Evolutionary conservation across 345 rosid genomes (phyloP).

Genomic region (Salix caprea): DNA sequence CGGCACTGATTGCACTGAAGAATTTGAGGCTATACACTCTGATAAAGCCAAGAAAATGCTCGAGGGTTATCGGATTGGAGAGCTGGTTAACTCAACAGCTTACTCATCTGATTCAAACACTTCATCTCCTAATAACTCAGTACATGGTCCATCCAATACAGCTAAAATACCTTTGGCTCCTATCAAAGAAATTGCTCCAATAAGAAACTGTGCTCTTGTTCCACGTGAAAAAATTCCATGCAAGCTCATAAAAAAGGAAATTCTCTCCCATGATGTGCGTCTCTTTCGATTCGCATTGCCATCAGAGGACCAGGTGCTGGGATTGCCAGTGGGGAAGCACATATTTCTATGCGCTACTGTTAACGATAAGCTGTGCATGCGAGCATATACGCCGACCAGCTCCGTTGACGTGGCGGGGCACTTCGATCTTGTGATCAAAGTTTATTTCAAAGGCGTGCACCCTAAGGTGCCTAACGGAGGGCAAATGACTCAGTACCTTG

Average conservation of each 20-base stretch:
- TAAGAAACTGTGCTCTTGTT: conserved; percentile 50
- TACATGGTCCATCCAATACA: conserved; percentile 50
- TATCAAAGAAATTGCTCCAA: conserved; percentile 38
- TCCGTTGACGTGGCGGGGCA: conserved; percentile 57
- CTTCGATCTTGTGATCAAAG: conserved; percentile 73
- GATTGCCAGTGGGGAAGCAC: conserved; percentile 85
- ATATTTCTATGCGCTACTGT: conserved; percentile 65
- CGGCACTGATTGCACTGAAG: conserved; percentile 92
- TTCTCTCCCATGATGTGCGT: conserved; percentile 67
- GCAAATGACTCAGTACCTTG: conserved; percentile 70
- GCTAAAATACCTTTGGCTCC: conserved; percentile 42
- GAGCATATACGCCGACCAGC: conserved; percentile 89
- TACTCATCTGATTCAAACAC: conserved; percentile 54
- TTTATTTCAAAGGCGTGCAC: conserved; percentile 70
- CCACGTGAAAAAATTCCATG: conserved; percentile 79
- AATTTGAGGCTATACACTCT: conserved; percentile 91
- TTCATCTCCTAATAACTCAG: conserved; percentile 63
- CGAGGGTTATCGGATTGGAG: conserved; percentile 74
- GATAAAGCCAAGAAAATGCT: conserved; percentile 81
- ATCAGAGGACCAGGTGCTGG: conserved; percentile 58
- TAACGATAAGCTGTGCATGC: conserved; percentile 63
- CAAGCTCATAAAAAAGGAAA: conserved; percentile 66
- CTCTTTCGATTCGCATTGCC: conserved; percentile 67
- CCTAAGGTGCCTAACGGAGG: conserved; percentile 89
- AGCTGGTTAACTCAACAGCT: conserved; percentile 43